These are phyloP conservation scores for Arctium lappa DNA, from an alignment of 129 eudicot genomes.

Conservation along the genomic window DNA sequence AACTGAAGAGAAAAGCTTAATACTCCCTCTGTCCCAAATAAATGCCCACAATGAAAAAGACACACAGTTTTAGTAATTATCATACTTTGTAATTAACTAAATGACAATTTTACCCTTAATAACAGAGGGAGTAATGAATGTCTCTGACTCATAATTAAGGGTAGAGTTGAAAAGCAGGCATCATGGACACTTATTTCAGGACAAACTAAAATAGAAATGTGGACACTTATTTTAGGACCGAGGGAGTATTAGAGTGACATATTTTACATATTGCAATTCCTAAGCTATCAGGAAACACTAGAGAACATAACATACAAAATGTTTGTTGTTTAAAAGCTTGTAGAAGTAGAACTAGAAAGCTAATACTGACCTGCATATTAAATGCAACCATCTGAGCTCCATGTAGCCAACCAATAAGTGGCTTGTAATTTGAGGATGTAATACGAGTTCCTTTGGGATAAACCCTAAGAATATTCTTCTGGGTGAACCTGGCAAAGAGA, in stretches of 20 bases:
- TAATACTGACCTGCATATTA: constrained; percentile 74
- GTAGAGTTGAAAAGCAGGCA: not conserved
- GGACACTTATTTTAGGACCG: not conserved
- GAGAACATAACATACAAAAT: not conserved
- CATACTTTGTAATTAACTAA: not conserved
- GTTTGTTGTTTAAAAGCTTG: constrained; percentile 1
- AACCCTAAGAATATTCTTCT: constrained; percentile 68
- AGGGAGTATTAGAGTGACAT: not conserved
- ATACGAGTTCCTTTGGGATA: constrained; percentile 79
- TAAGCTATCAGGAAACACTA: not conserved
- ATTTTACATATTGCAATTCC: not conserved
- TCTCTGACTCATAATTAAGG: not conserved
- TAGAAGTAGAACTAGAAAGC: not conserved
- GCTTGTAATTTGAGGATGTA: constrained; percentile 82
- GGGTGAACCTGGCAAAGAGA: constrained; percentile 56
- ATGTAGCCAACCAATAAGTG: constrained; percentile 76
- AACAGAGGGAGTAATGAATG: not conserved
- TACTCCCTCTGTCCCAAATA: too few relatives aligned
- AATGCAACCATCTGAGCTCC: constrained; percentile 99
- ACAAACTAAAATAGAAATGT: not conserved
- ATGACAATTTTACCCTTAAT: not conserved
- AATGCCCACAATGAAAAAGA: too few relatives aligned
- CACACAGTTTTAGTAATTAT: not conserved
- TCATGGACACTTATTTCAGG: not conserved
- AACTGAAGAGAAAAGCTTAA: too few relatives aligned